phyloP scores from a whole-genome alignment of 805 yeast species.

The Kuraishia ogatae region DNA sequence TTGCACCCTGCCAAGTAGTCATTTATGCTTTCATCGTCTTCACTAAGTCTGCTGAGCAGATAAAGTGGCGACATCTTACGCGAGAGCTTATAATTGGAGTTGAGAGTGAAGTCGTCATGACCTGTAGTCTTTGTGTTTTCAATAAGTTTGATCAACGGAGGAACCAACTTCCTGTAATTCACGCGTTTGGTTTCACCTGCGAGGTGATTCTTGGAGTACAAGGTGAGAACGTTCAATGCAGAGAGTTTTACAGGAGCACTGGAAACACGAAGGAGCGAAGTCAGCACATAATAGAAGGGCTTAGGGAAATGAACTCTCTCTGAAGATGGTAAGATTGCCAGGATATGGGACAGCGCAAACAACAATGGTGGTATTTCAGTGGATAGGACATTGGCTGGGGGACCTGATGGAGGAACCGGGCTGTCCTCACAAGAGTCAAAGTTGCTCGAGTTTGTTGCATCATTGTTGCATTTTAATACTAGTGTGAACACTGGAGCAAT shows the following conservation, averaged over 20 bases:
- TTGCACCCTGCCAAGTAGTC: slow-evolving; percentile 24
- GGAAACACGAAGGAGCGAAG: slow-evolving; percentile 15
- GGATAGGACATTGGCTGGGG: slow-evolving; percentile 10
- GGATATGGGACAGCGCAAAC: slow-evolving; percentile 15
- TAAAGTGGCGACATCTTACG: slow-evolving; percentile 24
- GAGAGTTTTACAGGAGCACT: slow-evolving; percentile 15
- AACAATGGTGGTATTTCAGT: slow-evolving; percentile 17
- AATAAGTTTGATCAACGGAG: slow-evolving; percentile 15
- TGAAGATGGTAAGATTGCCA: slow-evolving; percentile 4
- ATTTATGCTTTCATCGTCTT: slow-evolving; percentile 23
- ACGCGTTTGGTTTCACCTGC: slow-evolving; percentile 7
- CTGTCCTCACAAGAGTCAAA: slow-evolving; percentile 10
- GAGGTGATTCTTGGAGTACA: slow-evolving; percentile 13
- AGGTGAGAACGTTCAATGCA: slow-evolving; percentile 18
- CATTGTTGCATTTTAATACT: slow-evolving; percentile 11
- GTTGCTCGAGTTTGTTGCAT: slow-evolving; percentile 6
- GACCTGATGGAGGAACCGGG: slow-evolving; percentile 12
- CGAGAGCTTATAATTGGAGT: slow-evolving; percentile 14
- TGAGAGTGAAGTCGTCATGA: slow-evolving; percentile 10
- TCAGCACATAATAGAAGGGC: slow-evolving; percentile 18
- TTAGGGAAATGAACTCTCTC: slow-evolving; percentile 9
- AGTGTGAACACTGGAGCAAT: slow-evolving; percentile 14
- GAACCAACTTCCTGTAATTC: slow-evolving; percentile 15
- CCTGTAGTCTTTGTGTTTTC: slow-evolving; percentile 11
- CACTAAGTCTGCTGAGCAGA: slow-evolving; percentile 23